Conservation (phyloP, 2,329 filamentous ascomycete genomes). For the Calonectria pteridis region DNA sequence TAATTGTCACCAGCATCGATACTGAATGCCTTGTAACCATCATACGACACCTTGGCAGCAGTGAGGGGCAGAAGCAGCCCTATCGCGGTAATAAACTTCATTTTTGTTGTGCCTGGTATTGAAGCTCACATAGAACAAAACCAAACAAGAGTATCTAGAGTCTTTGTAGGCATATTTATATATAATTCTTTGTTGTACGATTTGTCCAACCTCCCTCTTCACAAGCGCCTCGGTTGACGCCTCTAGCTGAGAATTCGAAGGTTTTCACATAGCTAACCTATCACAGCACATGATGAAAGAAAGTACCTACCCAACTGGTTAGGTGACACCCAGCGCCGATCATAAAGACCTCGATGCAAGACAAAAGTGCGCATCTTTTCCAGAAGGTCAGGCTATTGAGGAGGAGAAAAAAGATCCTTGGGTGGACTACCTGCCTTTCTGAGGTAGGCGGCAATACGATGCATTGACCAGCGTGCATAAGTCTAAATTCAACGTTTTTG, state of each 20-base stretch:
- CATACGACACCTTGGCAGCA: background rate
- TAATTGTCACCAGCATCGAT: background rate
- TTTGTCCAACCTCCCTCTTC: background rate
- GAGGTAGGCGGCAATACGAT: background rate
- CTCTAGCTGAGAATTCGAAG: too few relatives aligned
- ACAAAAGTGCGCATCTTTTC: background rate
- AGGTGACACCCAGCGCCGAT: background rate
- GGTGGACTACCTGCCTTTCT: background rate
- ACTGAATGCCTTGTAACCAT: conserved; percentile 2
- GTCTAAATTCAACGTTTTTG: conserved; percentile 6
- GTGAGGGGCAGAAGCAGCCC: background rate
- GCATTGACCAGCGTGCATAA: background rate
- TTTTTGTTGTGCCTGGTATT: too few relatives aligned
- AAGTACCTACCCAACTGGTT: background rate
- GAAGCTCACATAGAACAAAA: too few relatives aligned
- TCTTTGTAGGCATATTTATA: background rate
- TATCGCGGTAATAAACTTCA: background rate
- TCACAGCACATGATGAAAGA: background rate
- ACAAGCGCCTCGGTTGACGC: background rate
- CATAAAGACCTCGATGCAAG: background rate
- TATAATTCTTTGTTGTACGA: rapidly evolving
- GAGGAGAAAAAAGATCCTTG: background rate
- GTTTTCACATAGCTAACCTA: background rate
- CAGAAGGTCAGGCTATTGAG: background rate
- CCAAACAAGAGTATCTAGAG: background rate